These are phyloP conservation scores for Colletotrichum sp. DNA, from an alignment of 2,329 filamentous ascomycete species.

Conservation along the genomic window DNA sequence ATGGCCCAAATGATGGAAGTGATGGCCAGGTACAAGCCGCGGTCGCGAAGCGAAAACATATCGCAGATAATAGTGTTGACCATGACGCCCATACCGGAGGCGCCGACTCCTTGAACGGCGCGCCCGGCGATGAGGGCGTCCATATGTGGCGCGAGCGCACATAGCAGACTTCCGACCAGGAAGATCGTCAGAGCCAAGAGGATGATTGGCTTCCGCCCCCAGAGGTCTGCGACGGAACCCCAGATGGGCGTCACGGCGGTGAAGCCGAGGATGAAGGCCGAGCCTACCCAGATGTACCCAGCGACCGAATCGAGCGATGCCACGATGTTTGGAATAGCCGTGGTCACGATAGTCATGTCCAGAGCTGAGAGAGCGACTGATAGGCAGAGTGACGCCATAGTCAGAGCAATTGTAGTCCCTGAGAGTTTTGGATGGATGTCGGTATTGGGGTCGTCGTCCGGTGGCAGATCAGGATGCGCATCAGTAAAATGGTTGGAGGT, in stretches of 20 bases:
- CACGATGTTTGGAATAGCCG: constrained; percentile 51
- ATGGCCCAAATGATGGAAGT: constrained; percentile 44
- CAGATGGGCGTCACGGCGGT: constrained; percentile 30
- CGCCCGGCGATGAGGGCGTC: constrained; percentile 45
- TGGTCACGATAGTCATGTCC: constrained; percentile 57
- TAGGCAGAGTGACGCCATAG: constrained; percentile 36
- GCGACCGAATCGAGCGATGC: constrained; percentile 40
- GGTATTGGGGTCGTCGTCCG: neutral
- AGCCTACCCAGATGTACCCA: constrained; percentile 50
- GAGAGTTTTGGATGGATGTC: neutral
- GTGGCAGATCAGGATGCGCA: neutral
- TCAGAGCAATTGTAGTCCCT: constrained; percentile 26
- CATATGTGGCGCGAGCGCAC: constrained; percentile 48
- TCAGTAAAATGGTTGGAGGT: neutral
- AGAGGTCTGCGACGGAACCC: constrained; percentile 51
- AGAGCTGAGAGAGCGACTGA: constrained; percentile 47
- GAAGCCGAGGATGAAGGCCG: constrained; percentile 53
- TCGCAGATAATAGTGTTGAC: constrained; percentile 38
- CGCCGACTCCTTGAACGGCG: constrained; percentile 49
- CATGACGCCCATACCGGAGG: constrained; percentile 51
- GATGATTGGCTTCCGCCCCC: constrained; percentile 44
- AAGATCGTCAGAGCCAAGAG: constrained; percentile 41
- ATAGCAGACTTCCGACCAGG: constrained; percentile 58
- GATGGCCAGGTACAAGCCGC: constrained; percentile 34
- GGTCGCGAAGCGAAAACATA: constrained; percentile 38